Conservation (phyloP, 2,329 filamentous ascomycete genomes). For the Thielaviopsis musarum region DNA sequence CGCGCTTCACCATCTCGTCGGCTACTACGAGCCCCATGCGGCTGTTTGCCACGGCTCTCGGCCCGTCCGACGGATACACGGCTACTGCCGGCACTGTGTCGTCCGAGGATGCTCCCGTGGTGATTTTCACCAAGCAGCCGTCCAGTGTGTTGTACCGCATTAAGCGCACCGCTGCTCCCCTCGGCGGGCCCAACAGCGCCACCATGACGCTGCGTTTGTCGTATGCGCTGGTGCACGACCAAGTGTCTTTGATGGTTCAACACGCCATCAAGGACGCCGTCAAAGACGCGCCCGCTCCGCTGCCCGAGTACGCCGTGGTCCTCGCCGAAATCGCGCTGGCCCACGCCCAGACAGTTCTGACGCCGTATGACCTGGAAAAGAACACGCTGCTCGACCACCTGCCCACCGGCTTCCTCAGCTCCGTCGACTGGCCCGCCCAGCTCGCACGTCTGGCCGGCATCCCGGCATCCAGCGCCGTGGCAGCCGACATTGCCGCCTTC, state of each 20-base stretch:
- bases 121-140: slow-evolving; percentile 67
- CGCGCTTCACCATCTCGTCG: slow-evolving; percentile 79
- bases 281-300: slow-evolving; percentile 15
- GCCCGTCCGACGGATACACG: slow-evolving; percentile 52
- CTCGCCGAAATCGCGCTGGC: slow-evolving; percentile 27
- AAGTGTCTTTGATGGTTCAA: slow-evolving; percentile 40
- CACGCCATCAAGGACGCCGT: slow-evolving; percentile 26
- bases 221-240: slow-evolving; percentile 62
- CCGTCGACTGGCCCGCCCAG: slow-evolving; percentile 9
- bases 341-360: slow-evolving; percentile 27
- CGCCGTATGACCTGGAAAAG: slow-evolving; percentile 36
- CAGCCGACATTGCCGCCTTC: slow-evolving; percentile 17
- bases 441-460: slow-evolving; percentile 3
- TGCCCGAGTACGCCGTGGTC: slow-evolving; percentile 31
- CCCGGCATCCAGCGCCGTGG: not conserved
- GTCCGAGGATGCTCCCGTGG: slow-evolving; percentile 32
- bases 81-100: slow-evolving; percentile 38
- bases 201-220: slow-evolving; percentile 52
- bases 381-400: slow-evolving; percentile 30
- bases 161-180: slow-evolving; percentile 28
- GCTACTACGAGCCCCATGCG: slow-evolving; percentile 59
- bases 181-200: slow-evolving; percentile 16
- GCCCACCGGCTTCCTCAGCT: slow-evolving; percentile 15
- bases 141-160: slow-evolving; percentile 71
- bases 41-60: slow-evolving; percentile 52